phyloP scores from a whole-genome alignment of 2,329 filamentous ascomycete species.

The Penicillium sp. region DNA sequence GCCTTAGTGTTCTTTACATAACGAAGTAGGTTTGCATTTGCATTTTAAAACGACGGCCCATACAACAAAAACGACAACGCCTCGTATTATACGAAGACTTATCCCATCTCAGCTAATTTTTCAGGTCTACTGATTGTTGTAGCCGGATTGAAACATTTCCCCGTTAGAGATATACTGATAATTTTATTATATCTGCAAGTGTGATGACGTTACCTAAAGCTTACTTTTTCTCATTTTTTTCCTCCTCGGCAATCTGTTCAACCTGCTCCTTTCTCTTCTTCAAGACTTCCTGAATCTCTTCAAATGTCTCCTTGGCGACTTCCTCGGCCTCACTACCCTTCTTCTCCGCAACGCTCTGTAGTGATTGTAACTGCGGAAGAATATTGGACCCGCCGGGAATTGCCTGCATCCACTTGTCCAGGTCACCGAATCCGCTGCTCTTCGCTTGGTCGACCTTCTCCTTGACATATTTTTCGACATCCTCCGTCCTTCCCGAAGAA shows the following conservation, averaged over 20 bases:
- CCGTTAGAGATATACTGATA: no score
- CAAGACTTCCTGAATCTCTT: slow-evolving; percentile 22
- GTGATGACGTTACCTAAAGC: neutral
- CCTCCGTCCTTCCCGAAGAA: slow-evolving; percentile 59
- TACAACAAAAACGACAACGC: no score
- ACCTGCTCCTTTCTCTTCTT: slow-evolving; percentile 21
- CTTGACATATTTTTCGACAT: slow-evolving; percentile 62
- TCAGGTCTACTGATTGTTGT: no score
- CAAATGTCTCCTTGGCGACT: slow-evolving; percentile 67
- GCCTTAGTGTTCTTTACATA: no score
- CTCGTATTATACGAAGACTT: no score
- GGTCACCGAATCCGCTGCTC: slow-evolving; percentile 48
- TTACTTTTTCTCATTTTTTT: slow-evolving; percentile 17
- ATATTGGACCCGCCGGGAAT: slow-evolving; percentile 65
- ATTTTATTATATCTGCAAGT: no score
- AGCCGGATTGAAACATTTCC: no score
- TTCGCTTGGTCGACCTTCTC: slow-evolving; percentile 60
- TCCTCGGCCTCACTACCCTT: slow-evolving; percentile 66
- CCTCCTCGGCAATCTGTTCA: slow-evolving; percentile 21
- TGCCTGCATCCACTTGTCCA: slow-evolving; percentile 64
- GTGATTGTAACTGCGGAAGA: slow-evolving; percentile 62
- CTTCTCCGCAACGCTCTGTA: slow-evolving; percentile 65
- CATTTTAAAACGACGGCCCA: no score
- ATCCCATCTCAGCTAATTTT: no score
- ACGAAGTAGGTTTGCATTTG: no score